Evolutionary conservation across 768 basidiomycete genomes (phyloP).

Genomic region (Ramaria sp.): DNA sequence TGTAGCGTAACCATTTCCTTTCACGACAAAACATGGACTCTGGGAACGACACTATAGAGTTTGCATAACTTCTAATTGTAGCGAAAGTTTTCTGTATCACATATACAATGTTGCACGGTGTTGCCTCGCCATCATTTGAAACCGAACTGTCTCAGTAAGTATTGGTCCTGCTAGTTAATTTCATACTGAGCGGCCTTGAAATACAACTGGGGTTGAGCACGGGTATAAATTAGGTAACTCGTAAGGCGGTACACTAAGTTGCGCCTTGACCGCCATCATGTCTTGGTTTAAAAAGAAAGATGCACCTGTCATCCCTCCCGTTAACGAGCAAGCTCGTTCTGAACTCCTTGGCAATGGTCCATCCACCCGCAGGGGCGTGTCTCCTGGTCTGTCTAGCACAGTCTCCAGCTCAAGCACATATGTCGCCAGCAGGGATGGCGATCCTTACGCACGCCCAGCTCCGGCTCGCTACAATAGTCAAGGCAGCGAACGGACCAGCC

Average conservation of each 20-base stretch:
- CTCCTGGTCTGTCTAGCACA: constrained; percentile 27
- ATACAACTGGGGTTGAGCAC: no score
- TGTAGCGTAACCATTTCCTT: background rate
- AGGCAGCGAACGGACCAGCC: background rate
- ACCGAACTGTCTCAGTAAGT: no score
- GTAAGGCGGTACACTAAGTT: background rate
- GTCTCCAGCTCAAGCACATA: constrained; percentile 50
- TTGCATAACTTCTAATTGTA: background rate
- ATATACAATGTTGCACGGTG: no score
- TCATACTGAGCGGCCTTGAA: no score
- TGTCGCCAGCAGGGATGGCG: constrained; percentile 58
- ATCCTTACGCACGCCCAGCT: constrained; percentile 25
- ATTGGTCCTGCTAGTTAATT: no score
- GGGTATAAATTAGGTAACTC: background rate
- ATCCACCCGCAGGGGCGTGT: constrained; percentile 24
- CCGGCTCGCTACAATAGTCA: constrained; percentile 14
- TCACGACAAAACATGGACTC: background rate
- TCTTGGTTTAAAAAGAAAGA: constrained; percentile 62
- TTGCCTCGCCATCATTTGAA: no score
- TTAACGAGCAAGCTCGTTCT: constrained; percentile 23
- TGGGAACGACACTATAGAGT: background rate
- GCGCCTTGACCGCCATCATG: constrained; percentile 29
- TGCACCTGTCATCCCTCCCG: constrained; percentile 58
- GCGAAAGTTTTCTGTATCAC: background rate
- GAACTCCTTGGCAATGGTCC: constrained; percentile 18